phyloP scores from a whole-genome alignment of 148 eudicot species.

The Beta vulgaris region DNA sequence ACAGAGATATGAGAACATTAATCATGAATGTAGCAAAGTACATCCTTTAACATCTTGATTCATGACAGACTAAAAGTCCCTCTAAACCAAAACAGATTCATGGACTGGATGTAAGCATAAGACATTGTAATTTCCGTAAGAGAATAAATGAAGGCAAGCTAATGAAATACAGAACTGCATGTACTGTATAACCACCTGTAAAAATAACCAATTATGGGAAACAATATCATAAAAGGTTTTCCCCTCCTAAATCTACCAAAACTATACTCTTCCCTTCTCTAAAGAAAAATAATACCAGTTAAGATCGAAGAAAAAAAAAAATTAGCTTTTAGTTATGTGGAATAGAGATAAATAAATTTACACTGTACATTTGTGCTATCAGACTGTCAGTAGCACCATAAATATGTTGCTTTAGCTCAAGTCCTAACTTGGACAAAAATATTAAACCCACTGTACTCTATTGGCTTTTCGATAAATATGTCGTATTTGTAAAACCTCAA shows the following conservation, averaged over 20 bases:
- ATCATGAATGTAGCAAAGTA: neutral
- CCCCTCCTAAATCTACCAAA: neutral
- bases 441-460: too few relatives aligned
- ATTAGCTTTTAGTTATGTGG: too few relatives aligned
- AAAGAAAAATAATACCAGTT: neutral
- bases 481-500: too few relatives aligned
- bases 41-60: neutral
- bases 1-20: neutral
- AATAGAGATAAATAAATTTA: too few relatives aligned
- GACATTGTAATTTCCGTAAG: neutral
- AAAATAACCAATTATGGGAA: neutral
- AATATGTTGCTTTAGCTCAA: too few relatives aligned
- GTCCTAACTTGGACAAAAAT: too few relatives aligned
- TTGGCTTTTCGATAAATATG: too few relatives aligned
- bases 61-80: neutral
- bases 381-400: too few relatives aligned
- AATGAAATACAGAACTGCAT: neutral
- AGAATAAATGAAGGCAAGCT: neutral
- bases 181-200: neutral
- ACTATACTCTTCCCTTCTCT: neutral
- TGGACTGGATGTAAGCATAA: neutral
- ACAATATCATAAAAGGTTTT: neutral
- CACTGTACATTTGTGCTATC: too few relatives aligned
- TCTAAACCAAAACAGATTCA: neutral
- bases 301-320: too few relatives aligned